phyloP scores from a whole-genome alignment of 2,329 filamentous ascomycete species.

The Fusarium duplospermum region DNA sequence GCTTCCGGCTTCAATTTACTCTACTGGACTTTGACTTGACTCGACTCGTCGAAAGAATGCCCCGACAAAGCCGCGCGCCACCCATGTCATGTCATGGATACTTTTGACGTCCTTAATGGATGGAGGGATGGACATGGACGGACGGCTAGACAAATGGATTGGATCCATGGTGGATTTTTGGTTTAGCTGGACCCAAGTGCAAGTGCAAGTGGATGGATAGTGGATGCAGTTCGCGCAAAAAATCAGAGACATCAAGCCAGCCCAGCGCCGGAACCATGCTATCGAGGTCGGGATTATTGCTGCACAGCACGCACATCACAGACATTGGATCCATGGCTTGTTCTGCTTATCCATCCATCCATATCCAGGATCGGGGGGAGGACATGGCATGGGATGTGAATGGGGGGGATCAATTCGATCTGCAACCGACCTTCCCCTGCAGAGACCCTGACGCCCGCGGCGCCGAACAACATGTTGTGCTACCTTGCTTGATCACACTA shows the following conservation, averaged over 20 bases:
- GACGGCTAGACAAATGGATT: background rate
- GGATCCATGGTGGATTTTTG: conserved; percentile 3
- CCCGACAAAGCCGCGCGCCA: conserved; percentile 1
- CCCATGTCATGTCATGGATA: conserved; percentile 16
- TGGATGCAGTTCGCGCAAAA: conserved; percentile 38
- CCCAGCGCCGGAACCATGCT: conserved; percentile 19
- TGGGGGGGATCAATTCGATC: conserved; percentile 32
- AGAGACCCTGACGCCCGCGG: conserved; percentile 19
- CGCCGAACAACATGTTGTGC: conserved; percentile 30
- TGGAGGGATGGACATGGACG: background rate
- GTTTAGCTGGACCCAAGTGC: background rate
- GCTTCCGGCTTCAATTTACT: conserved; percentile 23
- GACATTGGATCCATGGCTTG: conserved; percentile 13
- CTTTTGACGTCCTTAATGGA: background rate
- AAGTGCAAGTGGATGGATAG: background rate
- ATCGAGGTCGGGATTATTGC: background rate
- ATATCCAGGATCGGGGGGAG: background rate
- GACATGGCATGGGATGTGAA: conserved; percentile 4
- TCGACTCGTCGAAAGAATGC: conserved; percentile 1
- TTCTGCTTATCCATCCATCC: conserved; percentile 10
- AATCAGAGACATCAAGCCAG: conserved; percentile 12
- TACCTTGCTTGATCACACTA: conserved; percentile 10
- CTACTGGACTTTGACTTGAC: background rate
- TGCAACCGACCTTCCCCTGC: conserved; percentile 31
- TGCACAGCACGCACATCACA: conserved; percentile 36